Evolutionary conservation across 495 filamentous ascomycete genomes (phyloP).

Genomic region (Pseudomonodictys pantanalensis): DNA sequence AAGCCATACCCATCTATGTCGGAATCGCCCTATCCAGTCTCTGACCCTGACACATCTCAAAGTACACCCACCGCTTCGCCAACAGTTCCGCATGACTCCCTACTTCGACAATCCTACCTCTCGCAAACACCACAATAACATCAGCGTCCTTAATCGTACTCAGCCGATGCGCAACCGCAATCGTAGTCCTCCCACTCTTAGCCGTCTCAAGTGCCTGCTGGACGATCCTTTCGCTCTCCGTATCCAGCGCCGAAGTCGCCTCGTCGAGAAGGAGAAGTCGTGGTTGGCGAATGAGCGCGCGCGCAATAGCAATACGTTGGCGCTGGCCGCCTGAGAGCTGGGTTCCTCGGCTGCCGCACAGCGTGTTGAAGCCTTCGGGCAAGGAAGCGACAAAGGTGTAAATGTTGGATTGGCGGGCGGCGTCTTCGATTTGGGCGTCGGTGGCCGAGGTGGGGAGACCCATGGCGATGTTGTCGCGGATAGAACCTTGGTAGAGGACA

Average conservation of each 20-base stretch:
- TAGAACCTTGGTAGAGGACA: constrained; percentile 79
- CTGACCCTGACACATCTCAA: constrained; percentile 40
- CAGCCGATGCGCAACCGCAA: constrained; percentile 86
- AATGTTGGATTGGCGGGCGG: constrained; percentile 84
- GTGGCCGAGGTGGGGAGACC: constrained; percentile 56
- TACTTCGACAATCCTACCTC: constrained; percentile 69
- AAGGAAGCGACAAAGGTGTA: constrained; percentile 69
- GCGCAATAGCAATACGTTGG: constrained; percentile 45
- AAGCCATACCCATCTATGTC: background rate
- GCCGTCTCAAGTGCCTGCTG: constrained; percentile 23
- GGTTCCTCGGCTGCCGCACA: constrained; percentile 39
- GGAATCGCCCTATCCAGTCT: constrained; percentile 32
- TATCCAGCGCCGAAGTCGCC: constrained; percentile 85
- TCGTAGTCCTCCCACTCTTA: constrained; percentile 54
- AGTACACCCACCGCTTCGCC: constrained; percentile 30
- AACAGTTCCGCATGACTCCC: constrained; percentile 68
- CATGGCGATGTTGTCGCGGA: constrained; percentile 72
- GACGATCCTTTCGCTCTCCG: constrained; percentile 79
- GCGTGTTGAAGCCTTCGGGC: constrained; percentile 40
- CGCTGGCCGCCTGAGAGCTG: constrained; percentile 44
- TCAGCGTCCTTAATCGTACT: constrained; percentile 87
- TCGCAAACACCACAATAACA: constrained; percentile 74
- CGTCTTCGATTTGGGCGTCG: constrained; percentile 66
- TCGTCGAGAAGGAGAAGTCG: constrained; percentile 81
- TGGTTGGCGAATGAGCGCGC: constrained; percentile 64